Evolutionary conservation across 768 basidiomycete genomes (phyloP).

Genomic region (Rickenella mellea): DNA sequence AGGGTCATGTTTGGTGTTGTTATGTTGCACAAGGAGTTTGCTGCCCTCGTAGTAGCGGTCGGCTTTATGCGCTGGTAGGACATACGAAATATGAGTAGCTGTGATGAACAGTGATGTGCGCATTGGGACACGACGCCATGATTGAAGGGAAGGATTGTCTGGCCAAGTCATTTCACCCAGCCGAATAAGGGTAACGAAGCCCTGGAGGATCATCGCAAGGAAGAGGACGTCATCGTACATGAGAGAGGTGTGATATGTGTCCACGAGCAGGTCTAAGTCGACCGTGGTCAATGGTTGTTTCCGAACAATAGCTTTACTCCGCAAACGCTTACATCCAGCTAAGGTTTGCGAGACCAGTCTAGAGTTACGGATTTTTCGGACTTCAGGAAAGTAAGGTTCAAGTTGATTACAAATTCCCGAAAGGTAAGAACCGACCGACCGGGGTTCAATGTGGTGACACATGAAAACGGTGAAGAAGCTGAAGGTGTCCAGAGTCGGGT

Average conservation of each 20-base stretch:
- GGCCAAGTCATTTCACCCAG: slow-evolving; percentile 20
- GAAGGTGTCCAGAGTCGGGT: slow-evolving; percentile 28
- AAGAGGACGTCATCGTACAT: slow-evolving; percentile 18
- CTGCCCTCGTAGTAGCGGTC: slow-evolving; percentile 19
- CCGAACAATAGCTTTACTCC: slow-evolving; percentile 10
- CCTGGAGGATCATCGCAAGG: slow-evolving; percentile 10
- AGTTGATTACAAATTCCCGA: slow-evolving; percentile 27
- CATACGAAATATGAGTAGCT: slow-evolving; percentile 6
- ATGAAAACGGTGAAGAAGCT: slow-evolving; percentile 25
- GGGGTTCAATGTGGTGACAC: slow-evolving; percentile 25
- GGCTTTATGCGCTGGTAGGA: slow-evolving; percentile 29
- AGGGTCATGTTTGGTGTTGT: not conserved
- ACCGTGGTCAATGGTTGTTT: slow-evolving; percentile 18
- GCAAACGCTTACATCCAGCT: slow-evolving; percentile 18
- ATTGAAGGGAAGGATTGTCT: slow-evolving; percentile 7
- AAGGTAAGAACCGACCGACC: slow-evolving; percentile 26
- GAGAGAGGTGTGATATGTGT: not conserved
- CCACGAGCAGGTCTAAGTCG: slow-evolving; percentile 4
- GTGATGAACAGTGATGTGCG: slow-evolving; percentile 7
- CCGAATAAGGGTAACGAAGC: slow-evolving; percentile 15
- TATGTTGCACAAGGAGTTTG: slow-evolving; percentile 7
- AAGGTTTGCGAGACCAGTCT: slow-evolving; percentile 20
- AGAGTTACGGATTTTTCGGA: slow-evolving; percentile 10
- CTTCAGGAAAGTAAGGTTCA: slow-evolving; percentile 19
- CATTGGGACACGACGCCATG: slow-evolving; percentile 12